Conservation (phyloP, 2,329 filamentous ascomycete genomes). For the Xylariaceae sp. region DNA sequence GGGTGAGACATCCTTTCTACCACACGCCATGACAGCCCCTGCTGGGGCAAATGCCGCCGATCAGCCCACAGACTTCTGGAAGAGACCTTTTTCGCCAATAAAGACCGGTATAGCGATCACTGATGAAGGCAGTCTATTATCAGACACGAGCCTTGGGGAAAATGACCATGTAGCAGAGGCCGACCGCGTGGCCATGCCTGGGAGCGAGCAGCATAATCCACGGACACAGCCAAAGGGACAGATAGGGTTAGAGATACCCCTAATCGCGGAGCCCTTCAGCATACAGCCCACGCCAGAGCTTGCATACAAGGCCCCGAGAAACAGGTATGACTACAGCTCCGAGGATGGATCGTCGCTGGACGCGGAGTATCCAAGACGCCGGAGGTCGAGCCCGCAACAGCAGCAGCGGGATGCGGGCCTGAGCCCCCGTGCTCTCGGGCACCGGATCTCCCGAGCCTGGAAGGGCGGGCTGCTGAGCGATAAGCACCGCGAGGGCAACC, state of each 20-base stretch:
- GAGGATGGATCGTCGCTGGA: slow-evolving; percentile 14
- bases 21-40: too few species aligned
- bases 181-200: slow-evolving; percentile 9
- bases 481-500: slow-evolving; percentile 17
- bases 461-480: slow-evolving; percentile 14
- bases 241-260: slow-evolving; percentile 15
- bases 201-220: too few species aligned
- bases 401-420: slow-evolving; percentile 11
- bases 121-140: slow-evolving; percentile 20
- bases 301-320: slow-evolving; percentile 16
- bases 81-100: too few species aligned
- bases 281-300: slow-evolving; percentile 25
- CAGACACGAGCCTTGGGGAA: slow-evolving; percentile 21
- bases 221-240: slow-evolving; percentile 6
- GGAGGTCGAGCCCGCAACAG: slow-evolving; percentile 10
- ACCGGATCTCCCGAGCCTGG: slow-evolving; percentile 20
- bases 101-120: slow-evolving; percentile 2
- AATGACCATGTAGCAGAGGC: slow-evolving; percentile 12
- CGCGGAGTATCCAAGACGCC: slow-evolving; percentile 10
- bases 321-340: slow-evolving; percentile 16
- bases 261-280: slow-evolving; percentile 19
- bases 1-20: too few species aligned
- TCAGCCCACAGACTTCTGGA: too few species aligned
- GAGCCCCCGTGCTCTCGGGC: slow-evolving; percentile 12
- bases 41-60: too few species aligned